Evolutionary conservation across 495 filamentous ascomycete genomes (phyloP), one percentile per base, ranked within the genome.

Genomic region (Beverwykella pulmonaria): DNA sequence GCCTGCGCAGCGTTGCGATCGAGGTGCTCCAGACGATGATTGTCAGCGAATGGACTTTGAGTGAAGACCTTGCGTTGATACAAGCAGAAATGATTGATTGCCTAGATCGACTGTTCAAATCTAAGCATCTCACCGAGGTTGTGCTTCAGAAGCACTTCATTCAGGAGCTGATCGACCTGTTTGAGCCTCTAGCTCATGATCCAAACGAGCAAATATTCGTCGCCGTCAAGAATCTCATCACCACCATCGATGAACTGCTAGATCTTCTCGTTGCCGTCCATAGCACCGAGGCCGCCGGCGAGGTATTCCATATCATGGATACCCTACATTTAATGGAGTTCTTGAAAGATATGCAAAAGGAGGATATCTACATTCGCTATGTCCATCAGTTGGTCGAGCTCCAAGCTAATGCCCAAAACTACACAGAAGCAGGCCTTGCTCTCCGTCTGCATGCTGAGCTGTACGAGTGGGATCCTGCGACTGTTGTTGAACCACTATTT

Each of bases 31-130:
- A 96, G 73, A 95, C 91, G 14, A 98, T 99, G 95, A 96, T 98
- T 59, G 87, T 98, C 65, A 95, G 92, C 75, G 93, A 98, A 78
- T 99, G 94, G 94, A 93, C 90, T n/a, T 78, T 98, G 59, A 97
- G 91, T 70, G 88, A 96, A 73, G 93, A 98, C 71, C 79, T 99
- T 22, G 90, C 87, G 14, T 88, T 95, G 61, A 89, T 99, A 57
- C 93, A 98, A 75, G 93, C 92, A 4, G 95, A 97, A 78, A 92
- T 97, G 81, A 96, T 99, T 71, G 93, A 97, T 70, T 95, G 90
- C 68, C 79, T 99, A 56, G 95, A 98, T 70, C 81, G 83, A n/a
- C 83, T 96, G 22, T 97, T 97, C 82, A 95, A 96, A 72, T 83
- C 86, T 9, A 93, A 92, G 75, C 86, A 86, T 19, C 83, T 97